Percentiles rank a stretch among this genome's conserved stretches.
These are phyloP conservation scores for Irpex sp. DNA, from an alignment of 1,284 basidiomycete genomes.

Conservation along the genomic window DNA sequence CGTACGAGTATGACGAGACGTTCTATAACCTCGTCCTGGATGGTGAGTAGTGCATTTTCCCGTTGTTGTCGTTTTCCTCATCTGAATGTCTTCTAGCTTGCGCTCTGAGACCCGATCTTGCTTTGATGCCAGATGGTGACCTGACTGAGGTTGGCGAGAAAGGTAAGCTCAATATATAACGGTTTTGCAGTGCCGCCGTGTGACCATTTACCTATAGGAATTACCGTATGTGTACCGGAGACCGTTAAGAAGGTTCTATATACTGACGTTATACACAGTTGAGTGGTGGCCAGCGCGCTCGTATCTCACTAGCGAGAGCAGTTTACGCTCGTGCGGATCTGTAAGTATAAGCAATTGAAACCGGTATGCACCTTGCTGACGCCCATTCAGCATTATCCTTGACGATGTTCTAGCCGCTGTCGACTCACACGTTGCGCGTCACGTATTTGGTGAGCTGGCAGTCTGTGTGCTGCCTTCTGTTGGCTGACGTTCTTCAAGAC, in stretches of 20 bases:
- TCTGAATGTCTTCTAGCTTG: slow-evolving; percentile 53
- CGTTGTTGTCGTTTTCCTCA: not conserved
- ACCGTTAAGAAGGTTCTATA: not conserved
- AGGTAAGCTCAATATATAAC: slow-evolving; percentile 29
- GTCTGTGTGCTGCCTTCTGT: slow-evolving; percentile 5
- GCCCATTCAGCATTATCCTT: slow-evolving; percentile 34
- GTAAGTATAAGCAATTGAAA: slow-evolving; percentile 27
- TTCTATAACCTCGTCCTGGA: slow-evolving; percentile 77
- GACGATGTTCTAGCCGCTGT: slow-evolving; percentile 59
- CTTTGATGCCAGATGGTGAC: slow-evolving; percentile 69
- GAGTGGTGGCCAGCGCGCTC: slow-evolving; percentile 69
- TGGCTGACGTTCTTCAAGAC: slow-evolving; percentile 41
- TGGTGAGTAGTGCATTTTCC: slow-evolving; percentile 35
- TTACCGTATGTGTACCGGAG: slow-evolving; percentile 29
- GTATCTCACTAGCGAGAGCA: slow-evolving; percentile 45
- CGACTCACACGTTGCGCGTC: slow-evolving; percentile 42
- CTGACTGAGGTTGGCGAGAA: slow-evolving; percentile 78
- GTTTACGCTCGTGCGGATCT: slow-evolving; percentile 41
- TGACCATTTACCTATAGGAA: slow-evolving; percentile 22
- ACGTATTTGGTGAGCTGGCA: slow-evolving; percentile 40
- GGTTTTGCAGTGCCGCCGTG: not conserved
- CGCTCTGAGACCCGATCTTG: slow-evolving; percentile 80
- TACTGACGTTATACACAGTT: slow-evolving; percentile 25
- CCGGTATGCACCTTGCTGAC: not conserved
- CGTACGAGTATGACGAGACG: slow-evolving; percentile 79